Base-by-base conservation (phyloP, 1,139 yeast species). In the Saccharomyces hybrid region DNA sequence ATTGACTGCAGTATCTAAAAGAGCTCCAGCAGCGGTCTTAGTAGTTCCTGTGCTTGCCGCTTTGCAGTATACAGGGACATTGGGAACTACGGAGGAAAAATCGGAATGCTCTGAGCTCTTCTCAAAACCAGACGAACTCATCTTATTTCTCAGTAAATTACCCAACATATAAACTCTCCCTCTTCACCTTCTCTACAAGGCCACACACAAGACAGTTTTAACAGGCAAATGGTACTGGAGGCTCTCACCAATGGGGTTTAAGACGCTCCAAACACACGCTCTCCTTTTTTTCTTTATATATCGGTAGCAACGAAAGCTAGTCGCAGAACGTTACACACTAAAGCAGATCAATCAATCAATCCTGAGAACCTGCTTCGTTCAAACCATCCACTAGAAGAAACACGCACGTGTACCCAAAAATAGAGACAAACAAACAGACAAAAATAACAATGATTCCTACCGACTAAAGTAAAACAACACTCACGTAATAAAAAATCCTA, bases 1-100 rank as follows among this genome's bases (percentile, higher is more conserved):
- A 20, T 14, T 23, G 14, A 26, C 47, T 26, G 34, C 38, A 7
- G 55, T 34, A 4, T 50, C 53, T 20, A 53, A 7, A 49, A 48
- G 47, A 6, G 53, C 51, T 5, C 54, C 56, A 13, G 48, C 52
- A 20, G 49, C 54, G 23, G 47, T 42, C 29, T 34, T 52, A 4
- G 55, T 49, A 23, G 49, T 49, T 26, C 28, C 14, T 46, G 49
- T 46, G 14, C 46, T 52, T 8, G 52, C 50, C 11, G 31, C 48
- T 46, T 46, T 46, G 9, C 48, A 38, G 5, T 49, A 44, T 16
- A 25, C 28, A 20, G 23, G 31, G 11, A 29, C 46, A 14, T 34
- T 29, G 8, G 48, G 25, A 14, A 48, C 32, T 9, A 23, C 42
- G 16, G 50, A 27, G 9, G 47, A 51, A 5, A 14, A 25, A 6